phyloP scores from a whole-genome alignment of 2,329 filamentous ascomycete genomes.

The Thermoascus crustaceus region DNA sequence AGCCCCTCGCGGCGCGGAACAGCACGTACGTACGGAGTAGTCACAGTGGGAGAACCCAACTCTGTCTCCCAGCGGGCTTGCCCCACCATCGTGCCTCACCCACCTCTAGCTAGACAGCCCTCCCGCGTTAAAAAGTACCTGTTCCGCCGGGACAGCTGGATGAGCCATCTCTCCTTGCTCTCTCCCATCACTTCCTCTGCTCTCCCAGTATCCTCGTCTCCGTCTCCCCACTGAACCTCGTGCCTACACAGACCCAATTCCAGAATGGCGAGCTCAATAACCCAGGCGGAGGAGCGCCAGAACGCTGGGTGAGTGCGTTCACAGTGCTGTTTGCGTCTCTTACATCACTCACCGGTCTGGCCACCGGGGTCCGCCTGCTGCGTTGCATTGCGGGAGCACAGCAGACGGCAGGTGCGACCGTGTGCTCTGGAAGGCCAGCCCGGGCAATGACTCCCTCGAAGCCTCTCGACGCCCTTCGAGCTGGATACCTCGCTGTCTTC shows the following conservation, averaged over 20 bases:
- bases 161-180: constrained; percentile 5
- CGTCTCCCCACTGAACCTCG: background rate
- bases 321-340: constrained; percentile 18
- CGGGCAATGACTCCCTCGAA: too few species aligned
- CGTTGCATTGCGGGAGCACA: background rate
- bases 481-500: too few species aligned
- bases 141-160: constrained; percentile 10
- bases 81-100: constrained; percentile 6
- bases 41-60: constrained; percentile 7
- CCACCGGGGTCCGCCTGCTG: constrained; percentile 1
- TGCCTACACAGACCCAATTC: constrained; percentile 4
- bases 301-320: constrained; percentile 44
- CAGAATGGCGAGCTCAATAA: constrained; percentile 45
- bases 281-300: constrained; percentile 42
- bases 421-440: too few species aligned
- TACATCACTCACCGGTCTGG: constrained; percentile 26
- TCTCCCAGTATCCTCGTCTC: background rate
- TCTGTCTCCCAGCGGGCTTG: background rate
- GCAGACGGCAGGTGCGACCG: too few species aligned
- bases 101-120: constrained; percentile 4
- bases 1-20: constrained; percentile 4
- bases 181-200: constrained; percentile 2
- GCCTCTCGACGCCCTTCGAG: too few species aligned
- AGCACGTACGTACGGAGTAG: constrained; percentile 12
- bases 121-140: constrained; percentile 4